Evolutionary conservation across 2,329 filamentous ascomycete genomes (phyloP), one percentile per base, ranked within the genome.

Genomic region (Onygenales sp.): DNA sequence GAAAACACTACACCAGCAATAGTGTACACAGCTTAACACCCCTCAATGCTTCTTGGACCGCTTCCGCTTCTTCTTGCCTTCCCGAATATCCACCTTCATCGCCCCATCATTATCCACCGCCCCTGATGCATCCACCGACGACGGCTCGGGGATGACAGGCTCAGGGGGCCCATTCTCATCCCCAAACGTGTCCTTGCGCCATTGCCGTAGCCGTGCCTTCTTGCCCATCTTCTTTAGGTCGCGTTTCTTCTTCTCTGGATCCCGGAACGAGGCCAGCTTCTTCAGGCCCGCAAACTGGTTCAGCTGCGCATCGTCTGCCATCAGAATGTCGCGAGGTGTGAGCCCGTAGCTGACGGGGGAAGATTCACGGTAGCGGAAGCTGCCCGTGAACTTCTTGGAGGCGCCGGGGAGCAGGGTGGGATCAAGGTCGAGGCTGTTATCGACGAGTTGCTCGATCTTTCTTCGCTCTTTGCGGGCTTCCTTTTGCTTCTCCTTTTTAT

Each of bases 281-380:
- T 98, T 98, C 64, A 98, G 75, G 6, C 93, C 92, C 4, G 86
- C 92, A 65, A 86, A 98, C 59, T 91, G 79, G 70, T 98, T 98
- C 59, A 98, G 81, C 52, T 85, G 83, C 46, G 82, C 76, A 72
- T 98, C 93, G 44, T 86, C 86, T 0, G 91, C 88, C 59, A 95
- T 89, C 36, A 98, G 80, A 62, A 98, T 97, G 70, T 98, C 93
- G 56, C 85, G 82, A 1, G 91, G 78, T 0, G 88, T 95, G 64
- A 98, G 83, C 54, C 93, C 93, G 66, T 95, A 98, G 10, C 86
- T 83, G 52, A 86, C 85, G 1, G 93, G 92, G 0, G 88, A 94
- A 2, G 92, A 95, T 67, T 96, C 91, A 64, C 93, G 88, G 76
- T 98, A 98, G 53, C 88, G 86, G 81, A 98, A 98, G 33, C 71